Conservation (phyloP, 1,139 yeast genomes). For the Candida neerlandica region DNA sequence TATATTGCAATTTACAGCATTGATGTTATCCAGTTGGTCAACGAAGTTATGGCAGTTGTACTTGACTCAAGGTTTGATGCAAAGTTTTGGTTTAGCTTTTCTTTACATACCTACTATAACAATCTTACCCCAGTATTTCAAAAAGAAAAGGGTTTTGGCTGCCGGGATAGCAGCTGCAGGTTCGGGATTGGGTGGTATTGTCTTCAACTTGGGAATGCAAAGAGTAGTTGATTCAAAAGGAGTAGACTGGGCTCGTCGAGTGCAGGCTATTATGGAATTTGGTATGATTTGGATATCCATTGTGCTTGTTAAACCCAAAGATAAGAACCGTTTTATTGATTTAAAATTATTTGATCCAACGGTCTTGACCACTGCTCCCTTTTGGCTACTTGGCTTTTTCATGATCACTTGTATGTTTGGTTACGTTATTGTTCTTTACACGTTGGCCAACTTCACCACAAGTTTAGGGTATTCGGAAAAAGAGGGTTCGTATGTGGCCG, state of each 20-base stretch:
- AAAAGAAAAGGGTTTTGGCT: conserved; percentile 56
- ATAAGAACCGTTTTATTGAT: conserved; percentile 27
- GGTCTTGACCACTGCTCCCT: conserved; percentile 32
- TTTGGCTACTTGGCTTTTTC: conserved; percentile 34
- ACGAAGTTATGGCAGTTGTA: conserved; percentile 54
- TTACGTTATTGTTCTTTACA: conserved; percentile 47
- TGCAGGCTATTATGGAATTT: conserved; percentile 39
- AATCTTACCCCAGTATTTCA: conserved; percentile 56
- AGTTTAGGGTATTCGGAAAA: conserved; percentile 44
- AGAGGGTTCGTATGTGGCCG: conserved; percentile 47
- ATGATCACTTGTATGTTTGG: conserved; percentile 46
- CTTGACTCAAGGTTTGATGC: conserved; percentile 53
- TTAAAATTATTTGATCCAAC: conserved; percentile 36
- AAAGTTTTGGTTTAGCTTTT: conserved; percentile 51
- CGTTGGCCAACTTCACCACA: conserved; percentile 47
- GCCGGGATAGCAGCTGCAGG: conserved; percentile 62
- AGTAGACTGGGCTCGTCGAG: conserved; percentile 40
- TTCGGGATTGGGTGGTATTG: conserved; percentile 64
- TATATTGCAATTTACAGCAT: conserved; percentile 50
- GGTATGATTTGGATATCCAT: conserved; percentile 35
- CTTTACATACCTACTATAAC: conserved; percentile 46
- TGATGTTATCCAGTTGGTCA: conserved; percentile 56
- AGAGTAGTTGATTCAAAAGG: conserved; percentile 27
- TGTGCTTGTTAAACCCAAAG: conserved; percentile 25
- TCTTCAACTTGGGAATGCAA: conserved; percentile 43